Conservation (phyloP, 169 alveolate genomes). For the Amoebophrya sp. region DNA sequence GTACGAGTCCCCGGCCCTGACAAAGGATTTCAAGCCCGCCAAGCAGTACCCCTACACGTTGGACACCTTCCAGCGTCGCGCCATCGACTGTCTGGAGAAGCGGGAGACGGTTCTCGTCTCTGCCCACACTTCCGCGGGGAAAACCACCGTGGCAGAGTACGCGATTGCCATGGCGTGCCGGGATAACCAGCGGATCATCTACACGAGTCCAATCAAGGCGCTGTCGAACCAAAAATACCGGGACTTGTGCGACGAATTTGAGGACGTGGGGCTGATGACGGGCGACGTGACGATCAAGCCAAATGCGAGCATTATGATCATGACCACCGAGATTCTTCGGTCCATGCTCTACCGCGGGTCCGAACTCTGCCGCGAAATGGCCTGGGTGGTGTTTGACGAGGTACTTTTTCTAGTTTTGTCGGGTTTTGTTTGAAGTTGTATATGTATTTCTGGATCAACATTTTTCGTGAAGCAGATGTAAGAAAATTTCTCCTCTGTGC, state of each 20-base stretch:
- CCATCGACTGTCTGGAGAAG: slow-evolving; percentile 87
- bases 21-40: neutral
- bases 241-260: slow-evolving; percentile 92
- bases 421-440: neutral
- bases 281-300: slow-evolving; percentile 99
- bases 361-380: slow-evolving; percentile 84
- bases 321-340: slow-evolving; percentile 98
- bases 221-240: slow-evolving; percentile 96
- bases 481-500: no score
- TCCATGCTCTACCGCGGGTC: slow-evolving; percentile 97
- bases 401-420: neutral
- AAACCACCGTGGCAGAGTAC: slow-evolving; percentile 99
- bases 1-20: neutral
- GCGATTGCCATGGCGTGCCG: slow-evolving; percentile 95
- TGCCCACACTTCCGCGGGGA: slow-evolving; percentile 99
- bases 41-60: slow-evolving; percentile 52
- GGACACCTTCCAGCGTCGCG: slow-evolving; percentile 91
- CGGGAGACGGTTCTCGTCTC: slow-evolving; percentile 95
- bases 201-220: slow-evolving; percentile 98
- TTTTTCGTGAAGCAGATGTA: no score
- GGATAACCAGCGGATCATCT: slow-evolving; percentile 92
- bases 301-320: slow-evolving; percentile 93
- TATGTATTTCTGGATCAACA: neutral
- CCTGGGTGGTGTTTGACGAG: slow-evolving; percentile 61
- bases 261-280: slow-evolving; percentile 97